Evolutionary conservation across 164 flowering plant genomes (phyloP), one percentile per base, ranked within the genome.

Genomic region (Kingdonia uniflora): DNA sequence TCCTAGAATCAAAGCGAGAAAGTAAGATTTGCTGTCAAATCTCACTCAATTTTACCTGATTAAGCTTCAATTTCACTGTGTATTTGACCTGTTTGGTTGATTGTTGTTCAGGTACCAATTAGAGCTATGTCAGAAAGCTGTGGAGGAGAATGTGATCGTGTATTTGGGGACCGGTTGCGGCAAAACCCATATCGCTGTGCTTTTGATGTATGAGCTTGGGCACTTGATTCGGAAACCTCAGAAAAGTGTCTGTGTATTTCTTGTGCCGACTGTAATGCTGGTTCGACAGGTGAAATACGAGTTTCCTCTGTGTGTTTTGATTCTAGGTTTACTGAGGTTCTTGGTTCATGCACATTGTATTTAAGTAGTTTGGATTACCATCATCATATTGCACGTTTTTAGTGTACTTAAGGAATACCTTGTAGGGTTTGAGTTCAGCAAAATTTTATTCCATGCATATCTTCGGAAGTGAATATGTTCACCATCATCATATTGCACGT

Each of bases 151-250:
- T 58, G 60, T 79, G 12, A 78, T 94, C 29, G 97, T 86, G 26
- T 90, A 78, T 69, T 40, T 94, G 68, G 97, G 73, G 65, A 94
- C 99, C 0, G 99, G 99, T 22, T 81, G 85, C 54, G 99, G 99
- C 54, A 94, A 94, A 71, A 94, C 99, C 17, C 97, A 79, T 57
- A 89, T 94, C 35, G 87, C 97, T 0, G 83, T 85, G 51, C 61
- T 94, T 60, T 84, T 94, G 17, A 94, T 94, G 0, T 63, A 73
- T 41, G 95, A 84, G 68, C 61, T 89, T 58, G 64, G 81, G 26
- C 87, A 80, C 66, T 73, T 86, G 64, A 81, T 89, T 23, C 58
- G 65, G 61, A 85, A 74, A 41, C 97, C 99, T 4, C 66, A 70
- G 61, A 80, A 67, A 54, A 62, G 65, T 46, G 68, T 87, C 1